Conservation (phyloP, 495 filamentous ascomycete genomes). For the Aspergillus saccharolyticus region DNA sequence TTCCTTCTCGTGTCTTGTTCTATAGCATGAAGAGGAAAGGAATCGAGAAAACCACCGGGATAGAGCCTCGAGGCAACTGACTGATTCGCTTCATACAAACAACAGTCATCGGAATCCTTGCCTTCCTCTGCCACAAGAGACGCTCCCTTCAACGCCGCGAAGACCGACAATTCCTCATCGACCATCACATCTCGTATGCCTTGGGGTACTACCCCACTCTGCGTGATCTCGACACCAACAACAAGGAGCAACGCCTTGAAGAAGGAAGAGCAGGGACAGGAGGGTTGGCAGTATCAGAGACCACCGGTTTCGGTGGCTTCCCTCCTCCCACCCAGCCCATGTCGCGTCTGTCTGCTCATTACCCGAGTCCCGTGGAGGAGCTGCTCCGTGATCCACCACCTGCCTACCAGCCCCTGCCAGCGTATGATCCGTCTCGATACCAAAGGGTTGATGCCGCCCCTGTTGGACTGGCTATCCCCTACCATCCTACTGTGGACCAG, state of each 20-base stretch:
- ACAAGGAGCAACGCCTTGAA: neutral
- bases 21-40: neutral
- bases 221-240: neutral
- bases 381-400: slow-evolving; percentile 16
- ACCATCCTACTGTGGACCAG: neutral
- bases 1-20: neutral
- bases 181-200: slow-evolving; percentile 6
- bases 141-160: slow-evolving; percentile 20
- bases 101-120: slow-evolving; percentile 22
- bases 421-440: slow-evolving; percentile 21
- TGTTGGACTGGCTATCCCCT: slow-evolving; percentile 1
- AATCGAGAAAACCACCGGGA: too few species aligned
- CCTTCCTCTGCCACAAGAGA: slow-evolving; percentile 25
- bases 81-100: neutral
- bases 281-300: neutral
- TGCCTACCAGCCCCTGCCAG: slow-evolving; percentile 17
- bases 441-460: slow-evolving; percentile 2
- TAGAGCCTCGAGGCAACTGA: neutral
- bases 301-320: neutral
- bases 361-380: neutral
- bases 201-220: neutral
- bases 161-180: slow-evolving; percentile 14
- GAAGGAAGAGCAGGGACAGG: neutral
- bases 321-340: neutral
- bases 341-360: neutral